Conservation (phyloP, 768 basidiomycete species). For the Exsudoporus frostii region DNA sequence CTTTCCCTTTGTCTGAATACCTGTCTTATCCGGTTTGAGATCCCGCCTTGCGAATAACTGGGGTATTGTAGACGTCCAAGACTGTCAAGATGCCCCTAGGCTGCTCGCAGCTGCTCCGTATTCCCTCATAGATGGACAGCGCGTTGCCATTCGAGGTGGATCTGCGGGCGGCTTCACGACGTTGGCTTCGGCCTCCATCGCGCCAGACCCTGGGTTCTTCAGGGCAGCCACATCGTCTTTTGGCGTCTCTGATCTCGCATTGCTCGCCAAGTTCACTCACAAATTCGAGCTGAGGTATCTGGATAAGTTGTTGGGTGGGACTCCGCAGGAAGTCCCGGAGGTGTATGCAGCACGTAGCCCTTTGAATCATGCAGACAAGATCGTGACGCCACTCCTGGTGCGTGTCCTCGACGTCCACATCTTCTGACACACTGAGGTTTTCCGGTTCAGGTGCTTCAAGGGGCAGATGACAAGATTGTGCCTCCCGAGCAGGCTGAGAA, state of each 20-base stretch:
- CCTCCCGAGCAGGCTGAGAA: constrained; percentile 57
- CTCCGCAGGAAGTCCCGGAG: constrained; percentile 48
- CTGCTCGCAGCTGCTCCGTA: constrained; percentile 44
- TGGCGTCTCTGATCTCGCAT: constrained; percentile 63
- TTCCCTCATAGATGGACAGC: constrained; percentile 58
- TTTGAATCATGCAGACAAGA: constrained; percentile 56
- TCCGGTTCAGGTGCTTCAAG: constrained; percentile 60
- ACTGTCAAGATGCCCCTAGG: constrained; percentile 54
- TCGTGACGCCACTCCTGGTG: constrained; percentile 62
- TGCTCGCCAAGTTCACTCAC: constrained; percentile 61
- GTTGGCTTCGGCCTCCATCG: constrained; percentile 45
- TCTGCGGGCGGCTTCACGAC: constrained; percentile 75
- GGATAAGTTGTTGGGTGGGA: constrained; percentile 63
- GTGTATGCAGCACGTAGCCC: constrained; percentile 62
- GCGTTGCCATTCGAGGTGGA: constrained; percentile 66
- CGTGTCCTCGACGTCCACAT: constrained; percentile 12
- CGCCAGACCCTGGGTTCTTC: constrained; percentile 39
- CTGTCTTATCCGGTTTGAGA: constrained; percentile 21
- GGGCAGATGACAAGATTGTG: constrained; percentile 59
- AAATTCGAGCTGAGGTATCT: constrained; percentile 66
- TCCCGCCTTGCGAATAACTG: constrained; percentile 59
- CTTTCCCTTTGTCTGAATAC: not conserved
- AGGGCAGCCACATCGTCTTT: constrained; percentile 66
- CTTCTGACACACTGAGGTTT: constrained; percentile 6
- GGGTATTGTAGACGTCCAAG: constrained; percentile 73